phyloP scores from a whole-genome alignment of 2,329 filamentous ascomycete genomes.

The Rhynchosporium secalis region DNA sequence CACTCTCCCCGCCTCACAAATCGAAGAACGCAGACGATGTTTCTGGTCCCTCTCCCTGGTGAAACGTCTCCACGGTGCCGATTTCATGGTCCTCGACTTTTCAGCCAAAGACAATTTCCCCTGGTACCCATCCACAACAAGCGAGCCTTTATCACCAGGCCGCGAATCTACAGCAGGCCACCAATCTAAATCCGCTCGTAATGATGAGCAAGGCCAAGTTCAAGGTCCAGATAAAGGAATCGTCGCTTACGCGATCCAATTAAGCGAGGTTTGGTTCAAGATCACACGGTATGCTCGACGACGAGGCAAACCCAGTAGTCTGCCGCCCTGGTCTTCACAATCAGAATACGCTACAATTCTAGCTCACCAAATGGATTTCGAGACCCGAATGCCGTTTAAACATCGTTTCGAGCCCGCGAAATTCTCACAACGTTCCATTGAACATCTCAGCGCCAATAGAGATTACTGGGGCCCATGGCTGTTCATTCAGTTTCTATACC shows the following conservation, averaged over 20 bases:
- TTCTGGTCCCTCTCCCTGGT: conserved; percentile 41
- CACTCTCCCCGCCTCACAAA: conserved; percentile 24
- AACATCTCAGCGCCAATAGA: conserved; percentile 47
- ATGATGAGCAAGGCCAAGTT: conserved; percentile 18
- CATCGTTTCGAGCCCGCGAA: conserved; percentile 52
- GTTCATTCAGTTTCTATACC: conserved; percentile 53
- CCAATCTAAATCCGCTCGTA: neutral
- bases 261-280: conserved; percentile 51
- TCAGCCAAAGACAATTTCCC: conserved; percentile 42
- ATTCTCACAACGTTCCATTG: conserved; percentile 45
- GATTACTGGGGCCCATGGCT: conserved; percentile 56
- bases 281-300: conserved; percentile 49
- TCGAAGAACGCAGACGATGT: conserved; percentile 39
- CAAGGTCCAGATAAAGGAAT: conserved; percentile 42
- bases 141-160: conserved; percentile 29
- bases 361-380: conserved; percentile 51
- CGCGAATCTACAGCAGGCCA: neutral
- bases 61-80: conserved; percentile 40
- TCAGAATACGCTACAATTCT: conserved; percentile 54
- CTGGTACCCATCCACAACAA: conserved; percentile 44
- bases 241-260: conserved; percentile 46
- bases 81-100: conserved; percentile 44
- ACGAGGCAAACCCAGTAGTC: conserved; percentile 45
- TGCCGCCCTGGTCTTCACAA: conserved; percentile 50
- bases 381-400: conserved; percentile 51